phyloP scores from a whole-genome alignment of 805 yeast genomes.

The Saturnispora saitoi region DNA sequence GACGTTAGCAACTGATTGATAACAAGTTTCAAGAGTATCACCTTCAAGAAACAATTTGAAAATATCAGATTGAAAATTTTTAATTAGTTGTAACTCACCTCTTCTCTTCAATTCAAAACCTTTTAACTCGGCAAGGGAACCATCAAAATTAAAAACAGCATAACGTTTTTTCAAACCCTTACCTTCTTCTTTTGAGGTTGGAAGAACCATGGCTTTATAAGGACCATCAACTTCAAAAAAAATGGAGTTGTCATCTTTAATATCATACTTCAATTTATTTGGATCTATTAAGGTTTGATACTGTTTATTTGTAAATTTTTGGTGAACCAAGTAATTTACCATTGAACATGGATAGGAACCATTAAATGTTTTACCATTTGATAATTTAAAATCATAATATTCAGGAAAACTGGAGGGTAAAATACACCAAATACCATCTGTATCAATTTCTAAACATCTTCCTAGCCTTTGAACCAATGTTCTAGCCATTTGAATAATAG shows the following conservation, averaged over 20 bases:
- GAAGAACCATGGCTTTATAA: constrained; percentile 92
- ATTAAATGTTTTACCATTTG: constrained; percentile 67
- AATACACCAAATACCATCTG: constrained; percentile 99
- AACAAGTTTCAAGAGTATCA: constrained; percentile 65
- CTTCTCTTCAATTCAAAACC: constrained; percentile 96
- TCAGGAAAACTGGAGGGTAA: constrained; percentile 92
- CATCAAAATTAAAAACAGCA: constrained; percentile 95
- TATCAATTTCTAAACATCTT: constrained; percentile 90
- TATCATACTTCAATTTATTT: constrained; percentile 56
- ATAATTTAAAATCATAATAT: constrained; percentile 58
- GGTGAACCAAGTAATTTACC: constrained; percentile 89
- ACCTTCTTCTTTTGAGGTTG: constrained; percentile 96
- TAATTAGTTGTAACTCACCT: constrained; percentile 89
- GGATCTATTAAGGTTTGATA: constrained; percentile 82
- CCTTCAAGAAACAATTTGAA: constrained; percentile 91
- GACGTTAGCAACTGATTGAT: constrained; percentile 79
- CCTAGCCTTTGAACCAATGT: constrained; percentile 86
- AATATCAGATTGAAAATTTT: constrained; percentile 90
- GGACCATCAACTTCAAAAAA: constrained; percentile 99
- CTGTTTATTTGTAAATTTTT: constrained; percentile 85
- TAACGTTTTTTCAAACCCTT: constrained; percentile 93
- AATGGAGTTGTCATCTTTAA: constrained; percentile 83
- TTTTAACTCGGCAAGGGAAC: constrained; percentile 86
- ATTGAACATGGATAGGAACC: constrained; percentile 93
- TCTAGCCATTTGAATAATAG: constrained; percentile 96